These are phyloP conservation scores for Forsythia viridissima DNA, from an alignment of 257 asterid genomes.

Conservation along the genomic window DNA sequence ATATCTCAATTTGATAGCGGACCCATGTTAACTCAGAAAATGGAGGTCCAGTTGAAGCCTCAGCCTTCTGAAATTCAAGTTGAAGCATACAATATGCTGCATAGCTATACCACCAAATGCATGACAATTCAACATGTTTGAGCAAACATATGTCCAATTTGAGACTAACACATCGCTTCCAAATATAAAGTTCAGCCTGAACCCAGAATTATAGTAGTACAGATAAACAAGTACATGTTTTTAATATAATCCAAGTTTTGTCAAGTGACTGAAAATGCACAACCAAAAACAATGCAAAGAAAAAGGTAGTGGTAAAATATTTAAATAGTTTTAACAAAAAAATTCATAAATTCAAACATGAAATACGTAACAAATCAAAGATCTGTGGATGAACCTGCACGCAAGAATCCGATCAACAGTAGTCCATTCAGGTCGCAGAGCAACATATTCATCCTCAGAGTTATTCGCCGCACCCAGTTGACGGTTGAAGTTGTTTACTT, in stretches of 20 bases:
- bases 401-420: conserved; percentile 88
- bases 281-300: background rate
- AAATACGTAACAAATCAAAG: background rate
- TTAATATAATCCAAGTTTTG: background rate
- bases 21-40: background rate
- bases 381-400: conserved; percentile 57
- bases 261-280: background rate
- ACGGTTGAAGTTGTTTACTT: conserved; percentile 76
- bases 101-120: background rate
- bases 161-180: background rate
- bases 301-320: background rate
- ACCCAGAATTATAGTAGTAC: background rate
- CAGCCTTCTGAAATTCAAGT: background rate
- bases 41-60: background rate
- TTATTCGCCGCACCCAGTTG: conserved; percentile 65
- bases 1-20: background rate
- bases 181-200: background rate
- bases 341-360: background rate
- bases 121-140: too few relatives aligned
- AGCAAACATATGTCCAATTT: background rate
- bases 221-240: conserved; percentile 10
- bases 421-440: conserved; percentile 96
- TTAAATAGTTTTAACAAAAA: background rate
- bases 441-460: conserved; percentile 72
- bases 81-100: background rate